A percentile compares a stretch with the other conserved stretches of the same genome.
These are phyloP conservation scores for Claviceps humidiphila DNA, from an alignment of 2,329 filamentous ascomycete species.

Conservation along the genomic window DNA sequence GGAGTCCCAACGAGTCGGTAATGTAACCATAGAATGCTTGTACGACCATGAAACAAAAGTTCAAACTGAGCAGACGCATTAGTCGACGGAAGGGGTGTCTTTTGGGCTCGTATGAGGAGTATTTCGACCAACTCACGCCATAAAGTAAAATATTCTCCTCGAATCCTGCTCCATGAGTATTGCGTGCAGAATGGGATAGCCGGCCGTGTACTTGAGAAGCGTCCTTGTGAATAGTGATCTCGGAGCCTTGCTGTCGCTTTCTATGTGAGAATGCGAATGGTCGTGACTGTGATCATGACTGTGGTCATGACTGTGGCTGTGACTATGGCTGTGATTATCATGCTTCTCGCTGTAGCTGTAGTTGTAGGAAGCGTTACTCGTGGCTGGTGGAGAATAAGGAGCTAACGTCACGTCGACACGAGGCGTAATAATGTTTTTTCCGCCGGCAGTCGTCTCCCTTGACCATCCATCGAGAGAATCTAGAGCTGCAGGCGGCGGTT, in stretches of 20 bases:
- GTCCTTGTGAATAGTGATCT: constrained; percentile 59
- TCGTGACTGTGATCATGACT: constrained; percentile 14
- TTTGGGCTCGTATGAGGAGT: too few relatives aligned
- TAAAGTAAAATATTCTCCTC: constrained; percentile 92
- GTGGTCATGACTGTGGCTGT: constrained; percentile 14
- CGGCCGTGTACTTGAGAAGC: constrained; percentile 55
- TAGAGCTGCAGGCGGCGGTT: constrained; percentile 18
- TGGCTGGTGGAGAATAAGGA: constrained; percentile 13
- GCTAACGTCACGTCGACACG: constrained; percentile 15
- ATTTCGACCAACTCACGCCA: constrained; percentile 46
- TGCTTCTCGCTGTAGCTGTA: neutral
- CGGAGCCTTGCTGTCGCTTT: constrained; percentile 27
- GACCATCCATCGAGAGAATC: constrained; percentile 27
- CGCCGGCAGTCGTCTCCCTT: constrained; percentile 26
- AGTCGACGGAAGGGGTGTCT: neutral
- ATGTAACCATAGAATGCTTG: constrained; percentile 90
- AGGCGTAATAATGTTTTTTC: constrained; percentile 25
- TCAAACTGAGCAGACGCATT: constrained; percentile 46
- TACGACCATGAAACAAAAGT: constrained; percentile 87
- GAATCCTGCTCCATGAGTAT: constrained; percentile 88
- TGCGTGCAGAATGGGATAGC: constrained; percentile 68
- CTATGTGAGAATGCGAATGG: constrained; percentile 15
- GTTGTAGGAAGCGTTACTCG: constrained; percentile 12
- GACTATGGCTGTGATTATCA: constrained; percentile 13
- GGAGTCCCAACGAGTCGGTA: constrained; percentile 84